These are phyloP conservation scores for carrot (Daucus carota) DNA, from an alignment of 129 eudicot genomes.

Conservation along the genomic window DH1_v3.0 NC_030386.2:5433001-5433500, in stretches of 20 bases:
- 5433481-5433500: neutral
- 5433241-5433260: too few relatives aligned
- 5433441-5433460: neutral
- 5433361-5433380: neutral
- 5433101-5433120: neutral
- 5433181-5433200: too few relatives aligned
- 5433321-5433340: too few relatives aligned
- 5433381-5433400: neutral
- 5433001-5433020: slow-evolving; percentile 60
- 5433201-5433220: too few relatives aligned
- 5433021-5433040: neutral
- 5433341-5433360: too few relatives aligned
- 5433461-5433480: neutral
- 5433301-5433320: too few relatives aligned
- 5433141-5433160: too few relatives aligned
- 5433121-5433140: too few relatives aligned
- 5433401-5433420: neutral
- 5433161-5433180: too few relatives aligned
- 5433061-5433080: neutral
- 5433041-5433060: neutral
- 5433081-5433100: neutral
- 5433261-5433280: too few relatives aligned
- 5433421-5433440: neutral
- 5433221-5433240: too few relatives aligned
- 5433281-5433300: too few relatives aligned